Conservation (phyloP, 2,329 filamentous ascomycete genomes). For the Scleromitrula shiraiana region DNA sequence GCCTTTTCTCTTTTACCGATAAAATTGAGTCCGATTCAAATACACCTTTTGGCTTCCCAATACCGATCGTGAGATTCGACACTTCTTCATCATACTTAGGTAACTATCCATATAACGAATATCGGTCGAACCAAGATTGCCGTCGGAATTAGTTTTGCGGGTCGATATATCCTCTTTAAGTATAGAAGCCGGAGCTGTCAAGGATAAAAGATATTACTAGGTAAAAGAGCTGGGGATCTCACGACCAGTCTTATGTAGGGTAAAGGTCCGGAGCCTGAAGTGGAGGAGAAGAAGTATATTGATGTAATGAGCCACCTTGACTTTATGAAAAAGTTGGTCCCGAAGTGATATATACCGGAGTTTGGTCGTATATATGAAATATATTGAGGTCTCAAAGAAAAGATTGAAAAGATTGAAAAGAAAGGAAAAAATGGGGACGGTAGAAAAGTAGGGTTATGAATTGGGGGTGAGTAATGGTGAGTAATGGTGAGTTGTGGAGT, state of each 20-base stretch:
- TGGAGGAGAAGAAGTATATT: neutral
- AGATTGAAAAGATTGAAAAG: too few species aligned
- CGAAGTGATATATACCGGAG: too few species aligned
- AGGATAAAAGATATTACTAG: slow-evolving; percentile 2
- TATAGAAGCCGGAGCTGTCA: slow-evolving; percentile 4
- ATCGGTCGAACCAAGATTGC: slow-evolving; percentile 6
- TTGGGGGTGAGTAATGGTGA: too few species aligned
- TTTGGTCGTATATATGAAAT: too few species aligned
- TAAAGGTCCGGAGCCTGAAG: neutral
- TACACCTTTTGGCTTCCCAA: slow-evolving; percentile 24
- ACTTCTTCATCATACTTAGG: slow-evolving; percentile 28
- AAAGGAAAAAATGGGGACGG: too few species aligned
- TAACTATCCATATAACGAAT: slow-evolving; percentile 16
- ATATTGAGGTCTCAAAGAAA: too few species aligned
- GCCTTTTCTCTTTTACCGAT: slow-evolving; percentile 3
- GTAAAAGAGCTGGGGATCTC: neutral
- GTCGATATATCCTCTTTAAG: slow-evolving; percentile 4
- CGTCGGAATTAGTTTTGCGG: slow-evolving; percentile 6
- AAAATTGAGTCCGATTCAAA: slow-evolving; percentile 9
- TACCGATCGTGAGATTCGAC: slow-evolving; percentile 20
- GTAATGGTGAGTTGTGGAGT: too few species aligned
- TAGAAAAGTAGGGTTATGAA: too few species aligned
- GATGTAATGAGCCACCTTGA: neutral
- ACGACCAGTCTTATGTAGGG: neutral
- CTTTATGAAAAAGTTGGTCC: too few species aligned